phyloP scores from a whole-genome alignment of 2,329 filamentous ascomycete genomes.

The Penicillium sp. region DNA sequence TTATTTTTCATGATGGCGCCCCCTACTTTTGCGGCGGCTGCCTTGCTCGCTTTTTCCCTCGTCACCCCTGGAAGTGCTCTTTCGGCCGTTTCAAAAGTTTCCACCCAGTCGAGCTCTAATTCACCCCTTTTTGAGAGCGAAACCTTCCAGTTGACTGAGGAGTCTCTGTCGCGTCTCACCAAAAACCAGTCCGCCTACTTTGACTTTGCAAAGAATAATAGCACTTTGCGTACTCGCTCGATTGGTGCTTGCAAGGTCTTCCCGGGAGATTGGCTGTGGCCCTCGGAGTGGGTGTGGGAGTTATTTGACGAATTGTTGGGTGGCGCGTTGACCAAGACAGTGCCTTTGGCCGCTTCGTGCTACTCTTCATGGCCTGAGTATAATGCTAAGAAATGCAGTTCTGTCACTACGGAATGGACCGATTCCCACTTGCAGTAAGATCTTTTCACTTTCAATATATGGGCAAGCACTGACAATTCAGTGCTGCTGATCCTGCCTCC shows the following conservation, averaged over 20 bases:
- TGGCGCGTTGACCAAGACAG: slow-evolving; percentile 30
- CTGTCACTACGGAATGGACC: slow-evolving; percentile 27
- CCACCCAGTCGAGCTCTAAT: slow-evolving; percentile 19
- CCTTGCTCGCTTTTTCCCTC: slow-evolving; percentile 21
- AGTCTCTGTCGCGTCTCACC: slow-evolving; percentile 19
- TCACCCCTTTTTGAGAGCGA: slow-evolving; percentile 30
- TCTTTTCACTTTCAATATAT: not conserved
- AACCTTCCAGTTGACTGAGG: slow-evolving; percentile 31
- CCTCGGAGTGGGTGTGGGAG: slow-evolving; percentile 25
- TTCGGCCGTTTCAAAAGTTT: slow-evolving; percentile 13
- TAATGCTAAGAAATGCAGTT: slow-evolving; percentile 22
- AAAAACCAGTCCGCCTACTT: slow-evolving; percentile 24
- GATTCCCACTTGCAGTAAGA: slow-evolving; percentile 32
- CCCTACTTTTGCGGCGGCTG: slow-evolving; percentile 6
- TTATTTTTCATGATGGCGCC: slow-evolving; percentile 8
- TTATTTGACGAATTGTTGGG: slow-evolving; percentile 28
- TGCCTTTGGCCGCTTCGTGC: slow-evolving; percentile 32
- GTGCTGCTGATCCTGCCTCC: slow-evolving; percentile 27
- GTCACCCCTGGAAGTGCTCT: slow-evolving; percentile 14
- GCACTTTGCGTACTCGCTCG: not conserved
- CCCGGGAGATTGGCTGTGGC: slow-evolving; percentile 31
- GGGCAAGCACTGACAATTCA: slow-evolving; percentile 10
- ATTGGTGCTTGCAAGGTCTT: slow-evolving; percentile 28
- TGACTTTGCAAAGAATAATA: slow-evolving; percentile 24
- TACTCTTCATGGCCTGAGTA: slow-evolving; percentile 32